A percentile compares a stretch with the other conserved stretches of the same genome.
phyloP scores from a whole-genome alignment of 148 eudicot genomes.

The Limonium bicolor region DNA sequence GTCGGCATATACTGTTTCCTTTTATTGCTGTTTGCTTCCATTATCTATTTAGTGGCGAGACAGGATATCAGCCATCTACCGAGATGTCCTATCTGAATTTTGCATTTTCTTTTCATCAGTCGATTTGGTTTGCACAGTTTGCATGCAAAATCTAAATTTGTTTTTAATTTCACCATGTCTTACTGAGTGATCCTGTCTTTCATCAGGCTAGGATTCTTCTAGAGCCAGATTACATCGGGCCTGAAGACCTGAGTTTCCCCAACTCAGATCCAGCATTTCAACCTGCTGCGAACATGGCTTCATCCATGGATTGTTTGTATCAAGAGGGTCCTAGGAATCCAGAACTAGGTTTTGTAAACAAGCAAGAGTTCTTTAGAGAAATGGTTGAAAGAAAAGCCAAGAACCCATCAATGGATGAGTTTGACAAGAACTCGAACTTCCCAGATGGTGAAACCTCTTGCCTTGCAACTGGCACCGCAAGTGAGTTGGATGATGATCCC shows the following conservation, averaged over 20 bases:
- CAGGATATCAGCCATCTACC: too few species aligned
- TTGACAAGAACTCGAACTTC: constrained; percentile 40
- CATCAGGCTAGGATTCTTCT: constrained; percentile 91
- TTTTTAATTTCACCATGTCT: too few species aligned
- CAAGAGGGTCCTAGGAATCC: constrained; percentile 16
- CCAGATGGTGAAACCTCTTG: constrained; percentile 81
- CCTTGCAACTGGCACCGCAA: constrained; percentile 62
- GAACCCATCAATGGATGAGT: constrained; percentile 23
- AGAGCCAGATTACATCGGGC: constrained; percentile 33
- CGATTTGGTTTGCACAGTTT: too few species aligned
- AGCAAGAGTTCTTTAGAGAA: constrained; percentile 19
- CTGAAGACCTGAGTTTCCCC: constrained; percentile 21
- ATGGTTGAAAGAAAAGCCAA: constrained; percentile 29
- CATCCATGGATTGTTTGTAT: constrained; percentile 5
- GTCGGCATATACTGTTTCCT: too few species aligned
- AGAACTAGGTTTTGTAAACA: constrained; percentile 14
- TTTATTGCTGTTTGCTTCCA: too few species aligned
- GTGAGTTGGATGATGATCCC: constrained; percentile 61
- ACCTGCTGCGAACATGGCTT: constrained; percentile 12
- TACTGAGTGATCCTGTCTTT: too few species aligned
- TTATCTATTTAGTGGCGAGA: too few species aligned
- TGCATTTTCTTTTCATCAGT: too few species aligned
- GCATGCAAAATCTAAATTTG: too few species aligned
- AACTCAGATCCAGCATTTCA: constrained; percentile 14
- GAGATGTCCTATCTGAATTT: too few species aligned